Conservation (phyloP, 2,329 filamentous ascomycete genomes). For the Talaromyces rugulosus region DNA sequence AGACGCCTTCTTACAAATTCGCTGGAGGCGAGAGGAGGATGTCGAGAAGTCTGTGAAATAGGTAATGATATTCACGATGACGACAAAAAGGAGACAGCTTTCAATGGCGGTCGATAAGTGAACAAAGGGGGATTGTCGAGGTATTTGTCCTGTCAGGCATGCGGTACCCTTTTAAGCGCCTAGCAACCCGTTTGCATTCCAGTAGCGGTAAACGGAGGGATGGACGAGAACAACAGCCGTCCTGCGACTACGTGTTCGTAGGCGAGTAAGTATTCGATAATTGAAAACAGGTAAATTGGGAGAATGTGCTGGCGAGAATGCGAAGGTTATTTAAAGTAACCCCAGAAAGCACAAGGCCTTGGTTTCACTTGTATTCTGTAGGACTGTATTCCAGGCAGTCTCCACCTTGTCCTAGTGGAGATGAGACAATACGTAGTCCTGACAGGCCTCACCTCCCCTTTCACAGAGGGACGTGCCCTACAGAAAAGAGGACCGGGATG, state of each 20-base stretch:
- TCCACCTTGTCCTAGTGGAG: not conserved
- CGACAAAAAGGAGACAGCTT: not conserved
- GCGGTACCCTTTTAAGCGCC: not conserved
- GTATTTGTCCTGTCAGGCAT: not conserved
- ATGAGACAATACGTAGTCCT: not conserved
- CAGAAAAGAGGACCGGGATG: not conserved
- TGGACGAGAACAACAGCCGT: not conserved
- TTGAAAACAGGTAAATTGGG: not conserved
- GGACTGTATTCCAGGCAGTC: not conserved
- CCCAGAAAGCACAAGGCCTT: not conserved
- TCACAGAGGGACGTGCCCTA: not conserved
- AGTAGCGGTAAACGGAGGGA: not conserved
- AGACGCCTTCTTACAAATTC: not conserved
- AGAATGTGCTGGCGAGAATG: not conserved
- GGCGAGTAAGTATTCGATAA: not conserved
- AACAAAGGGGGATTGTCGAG: not conserved
- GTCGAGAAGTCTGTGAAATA: not conserved
- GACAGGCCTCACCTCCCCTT: not conserved
- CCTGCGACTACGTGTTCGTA: not conserved
- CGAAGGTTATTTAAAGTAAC: not conserved
- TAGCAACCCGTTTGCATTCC: constrained; percentile 3
- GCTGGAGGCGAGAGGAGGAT: constrained; percentile 12
- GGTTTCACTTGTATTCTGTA: not conserved
- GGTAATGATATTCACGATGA: not conserved
- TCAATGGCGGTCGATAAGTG: not conserved